These are phyloP conservation scores for Cyberlindnera euphorbiiphila DNA, from an alignment of 805 yeast species.

Conservation along the genomic window DNA sequence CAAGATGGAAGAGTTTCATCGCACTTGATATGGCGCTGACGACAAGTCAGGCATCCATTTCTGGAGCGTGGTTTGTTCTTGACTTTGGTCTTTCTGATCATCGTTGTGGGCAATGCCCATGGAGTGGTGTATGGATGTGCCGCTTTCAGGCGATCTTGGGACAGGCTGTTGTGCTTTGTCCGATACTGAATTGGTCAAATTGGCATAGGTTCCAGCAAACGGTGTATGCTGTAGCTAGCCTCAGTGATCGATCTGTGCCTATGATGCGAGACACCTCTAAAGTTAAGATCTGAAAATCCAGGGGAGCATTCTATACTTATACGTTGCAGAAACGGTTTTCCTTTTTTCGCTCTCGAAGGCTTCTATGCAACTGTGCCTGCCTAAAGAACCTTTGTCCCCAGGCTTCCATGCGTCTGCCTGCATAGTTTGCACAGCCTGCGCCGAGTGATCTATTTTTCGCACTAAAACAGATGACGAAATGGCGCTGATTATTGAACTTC, in stretches of 20 bases:
- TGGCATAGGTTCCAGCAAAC: too few relatives aligned
- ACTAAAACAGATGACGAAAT: too few relatives aligned
- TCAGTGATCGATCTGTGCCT: too few relatives aligned
- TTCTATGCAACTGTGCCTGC: constrained; percentile 16
- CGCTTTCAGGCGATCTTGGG: too few relatives aligned
- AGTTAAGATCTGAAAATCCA: background rate
- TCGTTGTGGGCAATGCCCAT: background rate
- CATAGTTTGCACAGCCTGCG: constrained; percentile 1
- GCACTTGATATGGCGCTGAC: constrained; percentile 58
- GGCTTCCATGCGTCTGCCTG: constrained; percentile 10
- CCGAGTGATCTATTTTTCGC: too few relatives aligned
- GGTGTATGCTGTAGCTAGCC: too few relatives aligned
- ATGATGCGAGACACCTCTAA: too few relatives aligned
- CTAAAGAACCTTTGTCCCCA: constrained; percentile 11
- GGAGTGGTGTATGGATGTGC: too few relatives aligned
- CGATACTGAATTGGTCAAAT: too few relatives aligned
- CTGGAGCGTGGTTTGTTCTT: constrained; percentile 27
- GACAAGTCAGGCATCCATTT: constrained; percentile 55
- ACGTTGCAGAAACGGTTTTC: background rate
- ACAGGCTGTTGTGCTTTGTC: background rate
- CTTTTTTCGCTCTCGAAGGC: constrained; percentile 1
- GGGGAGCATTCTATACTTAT: background rate
- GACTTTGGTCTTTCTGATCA: constrained; percentile 6
- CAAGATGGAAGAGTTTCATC: constrained; percentile 56
- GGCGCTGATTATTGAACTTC: too few relatives aligned